phyloP scores from a whole-genome alignment of 1,139 yeast genomes.

The Candida albicans region DNA sequence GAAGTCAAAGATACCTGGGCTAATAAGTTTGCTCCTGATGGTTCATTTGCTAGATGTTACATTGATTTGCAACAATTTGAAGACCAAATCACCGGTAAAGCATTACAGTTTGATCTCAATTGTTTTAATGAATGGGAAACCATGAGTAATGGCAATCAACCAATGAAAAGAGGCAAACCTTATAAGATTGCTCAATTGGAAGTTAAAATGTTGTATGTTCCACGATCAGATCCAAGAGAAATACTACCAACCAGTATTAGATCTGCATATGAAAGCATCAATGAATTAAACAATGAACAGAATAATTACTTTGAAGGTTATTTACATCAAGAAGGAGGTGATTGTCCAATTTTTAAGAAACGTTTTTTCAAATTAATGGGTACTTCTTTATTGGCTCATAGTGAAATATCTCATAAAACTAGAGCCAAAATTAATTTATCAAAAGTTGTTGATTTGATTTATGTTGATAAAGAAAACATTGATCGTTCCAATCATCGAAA shows the following conservation, averaged over 20 bases:
- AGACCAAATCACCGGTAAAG: conserved; percentile 52
- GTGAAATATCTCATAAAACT: conserved; percentile 60
- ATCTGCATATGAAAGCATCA: conserved; percentile 54
- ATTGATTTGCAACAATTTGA: conserved; percentile 64
- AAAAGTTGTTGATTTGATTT: conserved; percentile 56
- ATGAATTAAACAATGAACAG: conserved; percentile 45
- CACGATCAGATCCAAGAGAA: conserved; percentile 56
- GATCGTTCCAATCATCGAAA: conserved; percentile 45
- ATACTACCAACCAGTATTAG: conserved; percentile 65
- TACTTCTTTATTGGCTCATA: conserved; percentile 61
- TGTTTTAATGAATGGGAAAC: conserved; percentile 85
- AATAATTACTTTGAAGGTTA: conserved; percentile 53
- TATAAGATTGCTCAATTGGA: conserved; percentile 67
- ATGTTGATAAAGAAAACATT: conserved; percentile 46
- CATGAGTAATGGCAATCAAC: conserved; percentile 17
- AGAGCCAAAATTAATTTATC: conserved; percentile 66
- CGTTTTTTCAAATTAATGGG: conserved; percentile 64
- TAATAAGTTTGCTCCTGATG: conserved; percentile 70
- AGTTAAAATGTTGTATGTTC: conserved; percentile 71
- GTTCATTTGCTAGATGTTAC: conserved; percentile 81
- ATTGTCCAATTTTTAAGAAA: conserved; percentile 61
- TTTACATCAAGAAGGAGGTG: conserved; percentile 79
- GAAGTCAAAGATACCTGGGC: conserved; percentile 57
- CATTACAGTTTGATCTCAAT: conserved; percentile 53
- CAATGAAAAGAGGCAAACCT: conserved; percentile 42